Evolutionary conservation across 495 filamentous ascomycete species (phyloP).

Genomic region (Aspergillus homomorphus): DNA sequence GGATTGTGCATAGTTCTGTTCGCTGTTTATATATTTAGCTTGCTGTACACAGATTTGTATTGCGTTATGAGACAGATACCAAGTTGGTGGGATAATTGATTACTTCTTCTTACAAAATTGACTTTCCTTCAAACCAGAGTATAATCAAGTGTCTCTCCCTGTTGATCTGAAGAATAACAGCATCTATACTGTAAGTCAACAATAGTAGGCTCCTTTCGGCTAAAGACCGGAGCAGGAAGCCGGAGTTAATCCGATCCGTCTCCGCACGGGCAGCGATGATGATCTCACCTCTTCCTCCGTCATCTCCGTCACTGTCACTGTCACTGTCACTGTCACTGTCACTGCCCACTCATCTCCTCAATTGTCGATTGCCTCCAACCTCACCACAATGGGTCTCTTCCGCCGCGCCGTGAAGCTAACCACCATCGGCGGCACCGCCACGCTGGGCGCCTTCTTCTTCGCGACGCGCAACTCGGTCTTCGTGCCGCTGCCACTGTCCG

Average conservation of each 20-base stretch:
- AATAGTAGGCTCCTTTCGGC: too few relatives aligned
- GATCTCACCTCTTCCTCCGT: not conserved
- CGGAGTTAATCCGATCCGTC: not conserved
- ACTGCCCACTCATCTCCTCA: not conserved
- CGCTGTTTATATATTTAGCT: not conserved
- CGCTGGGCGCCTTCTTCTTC: constrained; percentile 41
- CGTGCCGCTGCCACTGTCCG: constrained; percentile 49
- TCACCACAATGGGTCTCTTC: constrained; percentile 46
- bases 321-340: not conserved
- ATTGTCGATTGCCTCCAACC: not conserved
- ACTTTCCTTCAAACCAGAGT: too few relatives aligned
- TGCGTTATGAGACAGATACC: not conserved
- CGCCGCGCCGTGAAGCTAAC: constrained; percentile 40
- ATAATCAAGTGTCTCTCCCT: too few relatives aligned
- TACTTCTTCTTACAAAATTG: too few relatives aligned
- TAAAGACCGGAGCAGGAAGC: not conserved
- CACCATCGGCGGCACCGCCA: constrained; percentile 40
- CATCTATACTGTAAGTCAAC: too few relatives aligned
- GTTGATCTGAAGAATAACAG: too few relatives aligned
- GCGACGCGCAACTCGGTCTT: constrained; percentile 45
- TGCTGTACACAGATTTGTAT: not conserved
- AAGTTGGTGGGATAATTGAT: not conserved
- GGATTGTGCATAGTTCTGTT: not conserved
- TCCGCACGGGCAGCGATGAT: not conserved
- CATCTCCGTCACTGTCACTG: not conserved